Conservation (phyloP, 768 basidiomycete genomes). For the Suillus variegatus region DNA sequence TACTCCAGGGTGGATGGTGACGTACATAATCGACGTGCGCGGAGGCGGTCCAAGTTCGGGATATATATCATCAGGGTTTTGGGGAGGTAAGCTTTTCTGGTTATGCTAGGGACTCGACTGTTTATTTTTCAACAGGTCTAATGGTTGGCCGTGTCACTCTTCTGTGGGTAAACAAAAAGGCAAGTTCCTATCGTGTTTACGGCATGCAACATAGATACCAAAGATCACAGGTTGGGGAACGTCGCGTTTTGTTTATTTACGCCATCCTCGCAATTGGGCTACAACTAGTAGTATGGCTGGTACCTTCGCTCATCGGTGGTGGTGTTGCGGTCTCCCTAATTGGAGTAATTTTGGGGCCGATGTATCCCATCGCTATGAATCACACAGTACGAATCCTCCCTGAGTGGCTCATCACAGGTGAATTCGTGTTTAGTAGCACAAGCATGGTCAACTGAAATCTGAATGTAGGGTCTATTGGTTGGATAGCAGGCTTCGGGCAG, state of each 20-base stretch:
- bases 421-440: not conserved
- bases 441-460: conserved; percentile 36
- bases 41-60: conserved; percentile 45
- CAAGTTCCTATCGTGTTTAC: not conserved
- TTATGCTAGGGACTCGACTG: not conserved
- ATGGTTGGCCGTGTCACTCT: conserved; percentile 31
- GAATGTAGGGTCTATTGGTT: conserved; percentile 39
- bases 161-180: conserved; percentile 30
- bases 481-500: conserved; percentile 54
- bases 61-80: conserved; percentile 47
- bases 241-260: conserved; percentile 30
- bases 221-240: conserved; percentile 31
- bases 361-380: conserved; percentile 59
- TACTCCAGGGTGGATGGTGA: conserved; percentile 64
- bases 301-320: conserved; percentile 65
- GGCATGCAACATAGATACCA: not conserved
- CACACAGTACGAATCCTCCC: conserved; percentile 38
- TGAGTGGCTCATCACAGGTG: conserved; percentile 33
- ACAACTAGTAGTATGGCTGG: conserved; percentile 69
- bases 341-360: conserved; percentile 72
- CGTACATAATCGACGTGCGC: conserved; percentile 49
- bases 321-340: conserved; percentile 65
- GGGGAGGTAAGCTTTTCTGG: conserved; percentile 20
- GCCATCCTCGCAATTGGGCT: conserved; percentile 43
- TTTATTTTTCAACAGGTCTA: conserved; percentile 18